Conservation (phyloP, 768 basidiomycete species). For the Albatrellus ellisii region DNA sequence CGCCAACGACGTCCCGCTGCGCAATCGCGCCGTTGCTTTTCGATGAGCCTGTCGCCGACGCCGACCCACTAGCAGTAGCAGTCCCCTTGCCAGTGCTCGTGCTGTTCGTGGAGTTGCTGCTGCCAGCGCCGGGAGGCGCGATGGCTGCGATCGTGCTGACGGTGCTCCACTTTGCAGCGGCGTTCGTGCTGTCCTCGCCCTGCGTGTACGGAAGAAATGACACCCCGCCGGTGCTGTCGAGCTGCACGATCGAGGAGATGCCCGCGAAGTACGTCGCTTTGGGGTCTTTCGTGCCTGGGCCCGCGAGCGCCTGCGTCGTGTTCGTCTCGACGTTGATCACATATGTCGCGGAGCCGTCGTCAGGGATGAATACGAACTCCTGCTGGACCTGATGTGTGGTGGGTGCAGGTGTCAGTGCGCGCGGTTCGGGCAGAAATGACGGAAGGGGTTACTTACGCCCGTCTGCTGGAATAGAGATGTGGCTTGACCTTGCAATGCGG, state of each 20-base stretch:
- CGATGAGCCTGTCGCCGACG: neutral
- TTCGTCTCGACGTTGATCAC: constrained; percentile 65
- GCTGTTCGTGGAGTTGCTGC: neutral
- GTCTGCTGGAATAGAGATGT: constrained; percentile 51
- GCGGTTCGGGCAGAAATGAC: neutral
- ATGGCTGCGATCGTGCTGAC: constrained; percentile 33
- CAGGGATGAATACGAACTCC: constrained; percentile 68
- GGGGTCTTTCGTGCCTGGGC: constrained; percentile 47
- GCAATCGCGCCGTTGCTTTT: neutral
- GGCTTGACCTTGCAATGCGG: constrained; percentile 52
- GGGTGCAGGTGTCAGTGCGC: neutral
- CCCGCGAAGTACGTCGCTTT: constrained; percentile 52
- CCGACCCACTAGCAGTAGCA: neutral
- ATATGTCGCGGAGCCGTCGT: constrained; percentile 60
- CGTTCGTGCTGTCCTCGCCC: constrained; percentile 29
- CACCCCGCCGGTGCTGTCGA: constrained; percentile 45
- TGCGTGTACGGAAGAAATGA: constrained; percentile 46
- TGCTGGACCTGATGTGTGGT: constrained; percentile 40
- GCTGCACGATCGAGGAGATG: constrained; percentile 48
- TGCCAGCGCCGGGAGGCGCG: constrained; percentile 22
- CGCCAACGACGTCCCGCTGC: neutral
- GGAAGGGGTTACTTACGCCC: constrained; percentile 36
- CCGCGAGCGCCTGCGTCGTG: constrained; percentile 45
- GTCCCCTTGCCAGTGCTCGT: neutral
- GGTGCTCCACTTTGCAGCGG: constrained; percentile 34